Evolutionary conservation across 2,329 filamentous ascomycete species (phyloP), one percentile per base, ranked within the genome.

Genomic region (Phaeosphaeria sp.): DNA sequence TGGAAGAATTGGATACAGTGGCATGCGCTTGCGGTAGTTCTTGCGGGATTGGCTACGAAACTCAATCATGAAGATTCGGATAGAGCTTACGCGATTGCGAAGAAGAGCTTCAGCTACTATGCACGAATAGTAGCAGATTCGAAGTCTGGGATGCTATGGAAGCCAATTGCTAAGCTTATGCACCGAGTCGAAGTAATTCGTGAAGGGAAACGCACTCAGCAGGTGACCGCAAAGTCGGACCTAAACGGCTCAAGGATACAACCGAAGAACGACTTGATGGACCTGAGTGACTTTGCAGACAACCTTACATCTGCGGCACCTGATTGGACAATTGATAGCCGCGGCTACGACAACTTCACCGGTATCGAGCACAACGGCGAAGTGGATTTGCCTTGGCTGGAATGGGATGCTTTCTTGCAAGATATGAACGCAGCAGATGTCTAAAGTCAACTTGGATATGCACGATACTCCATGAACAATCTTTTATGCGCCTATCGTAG

Each of bases 1-100:
- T 64, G 61, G 58, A 64, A 64, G 39, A 58, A 49, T 22, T 61
- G 61, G 61, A 47, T 64, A 20, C 57, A 64, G 40, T 64, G 58
- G 61, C 55, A 64, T 51, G 58, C 58, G 8, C 53, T 64, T 3
- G 61, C 61, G 24, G 54, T 64, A 25, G 45, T 64, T 20, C 61
- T 64, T 24, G 52, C 55, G 17, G 61, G 61, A 27, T 24, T 64
- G 20, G 18, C 51, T 5, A 45, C 22, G 13, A 42, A 48, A 13
- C 58, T 53, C 1, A 1, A 24, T 11, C 50, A 22, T 13, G 21
- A 22, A 21, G 8, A 52, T 8, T 43, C 45, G 18, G 52, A 59
- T 15, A 48, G 56, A 18, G 56, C 56, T 30, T 59, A 52, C 20
- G 36, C 18, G 7, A 45, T 55, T 4, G 53, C 56, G 3, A 44